Base-by-base conservation (phyloP, 2,329 filamentous ascomycete genomes). In the Aaosphaeria pasadenensis region DNA sequence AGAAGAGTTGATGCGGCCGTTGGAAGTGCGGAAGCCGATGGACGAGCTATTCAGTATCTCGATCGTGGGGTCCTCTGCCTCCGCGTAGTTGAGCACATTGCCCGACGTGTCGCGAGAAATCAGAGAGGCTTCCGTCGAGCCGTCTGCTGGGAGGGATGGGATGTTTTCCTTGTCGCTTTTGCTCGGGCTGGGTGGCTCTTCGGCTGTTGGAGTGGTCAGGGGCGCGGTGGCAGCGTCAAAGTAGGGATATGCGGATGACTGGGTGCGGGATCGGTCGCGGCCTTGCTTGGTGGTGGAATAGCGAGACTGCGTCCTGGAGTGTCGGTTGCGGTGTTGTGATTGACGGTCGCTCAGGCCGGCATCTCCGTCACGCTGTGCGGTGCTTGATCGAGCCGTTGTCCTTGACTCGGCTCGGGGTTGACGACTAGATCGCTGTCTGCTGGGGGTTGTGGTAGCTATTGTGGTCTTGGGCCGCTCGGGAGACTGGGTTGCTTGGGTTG, bases 171-270 rank as follows among this genome's bases (percentile, higher is more conserved):
- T 31, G 28, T 38, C 11, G 9, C 36, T 41, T 11, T 41, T 44
- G 29, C 9, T 35, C 17, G 17, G 17, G 17, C 17, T 24, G 17
- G 33, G 9, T 9, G 33, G n/a, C 3, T 36, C 33, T 36, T 36
- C n/a, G 33, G 33, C n/a, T 9, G 9, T 36, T 28, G 44, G 30
- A 11, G 43, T 17, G 31, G 38, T 44, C 35, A 17, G 43, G 36
- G 45, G 47, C 24, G 30, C 32, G 7, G 45, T 47, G 30, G 45
- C 39, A n/a, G 57, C 28, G 36, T 61, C 60, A 45, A 64, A 61
- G 52, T 51, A 54, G 4, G 63, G 63, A 46, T 60, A 66, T 9
- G 62, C 59, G 9, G 60, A 60, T 9, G 59, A 65, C 46, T 68
- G 63, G 4, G 57, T 51, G 48, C 58, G 61, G 1, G 60, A 62